Conservation (phyloP, 169 alveolate genomes). For the Plasmodium ovale region DNA sequence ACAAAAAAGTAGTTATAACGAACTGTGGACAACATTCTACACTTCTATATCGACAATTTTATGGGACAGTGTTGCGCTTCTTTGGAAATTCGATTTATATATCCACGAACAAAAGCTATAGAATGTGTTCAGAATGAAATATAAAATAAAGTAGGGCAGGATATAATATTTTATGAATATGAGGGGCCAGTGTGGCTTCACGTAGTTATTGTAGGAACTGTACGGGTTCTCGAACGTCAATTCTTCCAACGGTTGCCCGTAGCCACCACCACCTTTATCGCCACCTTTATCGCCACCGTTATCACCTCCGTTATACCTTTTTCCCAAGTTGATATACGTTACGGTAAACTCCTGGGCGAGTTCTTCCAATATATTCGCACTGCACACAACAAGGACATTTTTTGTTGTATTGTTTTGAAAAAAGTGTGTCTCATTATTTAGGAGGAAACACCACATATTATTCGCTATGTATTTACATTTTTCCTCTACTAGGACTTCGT, state of each 20-base stretch:
- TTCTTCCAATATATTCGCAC: constrained; percentile 20
- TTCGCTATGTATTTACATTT: constrained; percentile 43
- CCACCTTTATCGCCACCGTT: background rate
- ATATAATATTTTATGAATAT: constrained; percentile 60
- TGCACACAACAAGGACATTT: constrained; percentile 36
- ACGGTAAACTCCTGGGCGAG: constrained; percentile 13
- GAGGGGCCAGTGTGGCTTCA: constrained; percentile 73
- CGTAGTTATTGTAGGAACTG: constrained; percentile 43
- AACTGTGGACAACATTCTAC: background rate
- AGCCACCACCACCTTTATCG: background rate
- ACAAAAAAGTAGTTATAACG: background rate
- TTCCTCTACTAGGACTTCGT: constrained; percentile 43
- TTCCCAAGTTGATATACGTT: constrained; percentile 8
- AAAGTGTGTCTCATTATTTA: constrained; percentile 49
- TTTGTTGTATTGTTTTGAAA: constrained; percentile 18
- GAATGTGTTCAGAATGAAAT: constrained; percentile 17
- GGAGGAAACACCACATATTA: constrained; percentile 64
- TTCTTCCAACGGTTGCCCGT: background rate
- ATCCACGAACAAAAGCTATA: constrained; percentile 43
- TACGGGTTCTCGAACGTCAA: constrained; percentile 47
- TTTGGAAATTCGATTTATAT: constrained; percentile 47
- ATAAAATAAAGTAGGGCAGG: constrained; percentile 50
- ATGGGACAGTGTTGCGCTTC: background rate
- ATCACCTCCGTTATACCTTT: constrained; percentile 16
- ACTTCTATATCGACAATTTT: constrained; percentile 43